These are phyloP conservation scores for Neonectria hederae DNA, from an alignment of 2,329 filamentous ascomycete species.

Conservation along the genomic window DNA sequence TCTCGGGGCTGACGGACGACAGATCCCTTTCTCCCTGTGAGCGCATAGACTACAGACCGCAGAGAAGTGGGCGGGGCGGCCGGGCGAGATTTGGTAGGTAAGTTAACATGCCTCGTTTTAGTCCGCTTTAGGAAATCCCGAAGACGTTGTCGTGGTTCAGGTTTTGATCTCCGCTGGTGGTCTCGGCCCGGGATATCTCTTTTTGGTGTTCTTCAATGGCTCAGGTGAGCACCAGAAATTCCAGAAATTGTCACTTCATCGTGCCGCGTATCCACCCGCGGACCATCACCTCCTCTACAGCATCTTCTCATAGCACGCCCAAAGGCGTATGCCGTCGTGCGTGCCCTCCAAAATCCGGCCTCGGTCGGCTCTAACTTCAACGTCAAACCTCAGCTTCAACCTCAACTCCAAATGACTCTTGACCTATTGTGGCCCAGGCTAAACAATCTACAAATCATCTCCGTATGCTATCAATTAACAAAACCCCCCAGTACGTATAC, in stretches of 20 bases:
- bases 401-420: constrained; percentile 7
- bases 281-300: neutral
- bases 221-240: constrained; percentile 15
- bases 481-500: neutral
- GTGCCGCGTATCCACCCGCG: constrained; percentile 2
- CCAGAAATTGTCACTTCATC: constrained; percentile 4
- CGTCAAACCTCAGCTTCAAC: neutral
- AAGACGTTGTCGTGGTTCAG: constrained; percentile 4
- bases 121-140: constrained; percentile 35
- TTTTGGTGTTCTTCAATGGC: constrained; percentile 12
- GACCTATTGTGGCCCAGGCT: constrained; percentile 7
- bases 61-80: neutral
- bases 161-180: constrained; percentile 14
- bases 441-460: constrained; percentile 5
- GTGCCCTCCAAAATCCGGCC: constrained; percentile 2
- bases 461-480: neutral
- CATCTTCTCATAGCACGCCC: constrained; percentile 12
- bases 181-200: constrained; percentile 19
- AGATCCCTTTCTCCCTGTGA: neutral
- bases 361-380: constrained; percentile 4
- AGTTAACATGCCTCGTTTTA: constrained; percentile 2
- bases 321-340: constrained; percentile 19
- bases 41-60: too few relatives aligned
- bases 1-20: constrained; percentile 18
- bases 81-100: neutral